Conservation (phyloP, 2,329 filamentous ascomycete genomes). For the Botryotinia convoluta region DNA sequence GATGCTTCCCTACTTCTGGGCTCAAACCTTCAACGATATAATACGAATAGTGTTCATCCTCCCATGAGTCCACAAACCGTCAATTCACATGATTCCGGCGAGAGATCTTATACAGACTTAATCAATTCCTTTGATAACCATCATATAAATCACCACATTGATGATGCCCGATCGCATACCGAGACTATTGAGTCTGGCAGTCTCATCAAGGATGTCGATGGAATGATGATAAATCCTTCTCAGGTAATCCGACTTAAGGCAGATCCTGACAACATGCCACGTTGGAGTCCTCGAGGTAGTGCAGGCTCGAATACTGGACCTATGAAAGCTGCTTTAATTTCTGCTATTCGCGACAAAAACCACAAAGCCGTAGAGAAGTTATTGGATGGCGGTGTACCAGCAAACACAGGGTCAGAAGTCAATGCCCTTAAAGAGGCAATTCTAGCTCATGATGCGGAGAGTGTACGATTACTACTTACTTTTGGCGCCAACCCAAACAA, state of each 20-base stretch:
- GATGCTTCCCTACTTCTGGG: conserved; percentile 1
- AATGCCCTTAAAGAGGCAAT: conserved; percentile 54
- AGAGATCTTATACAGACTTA: conserved; percentile 12
- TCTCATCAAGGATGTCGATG: conserved; percentile 40
- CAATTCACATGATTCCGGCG: neutral
- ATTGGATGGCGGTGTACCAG: conserved; percentile 55
- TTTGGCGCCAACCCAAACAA: conserved; percentile 58
- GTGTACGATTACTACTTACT: conserved; percentile 53
- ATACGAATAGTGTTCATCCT: neutral
- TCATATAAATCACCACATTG: conserved; percentile 24
- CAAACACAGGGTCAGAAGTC: conserved; percentile 47
- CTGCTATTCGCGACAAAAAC: conserved; percentile 56
- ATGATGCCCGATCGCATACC: conserved; percentile 34
- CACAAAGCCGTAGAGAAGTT: conserved; percentile 56
- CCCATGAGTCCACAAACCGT: neutral
- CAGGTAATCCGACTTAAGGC: conserved; percentile 50
- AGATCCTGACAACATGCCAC: conserved; percentile 51
- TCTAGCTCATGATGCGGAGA: conserved; percentile 50
- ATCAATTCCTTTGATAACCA: conserved; percentile 27
- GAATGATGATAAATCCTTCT: conserved; percentile 43
- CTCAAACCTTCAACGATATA: conserved; percentile 17
- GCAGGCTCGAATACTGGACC: conserved; percentile 45
- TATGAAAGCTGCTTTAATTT: conserved; percentile 49
- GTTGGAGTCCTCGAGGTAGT: conserved; percentile 49
- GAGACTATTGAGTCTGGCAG: conserved; percentile 39